Evolutionary conservation across 202 grass and related monocot species (phyloP), one percentile per base, ranked within the genome.

Genomic region (Setaria viridis): DNA sequence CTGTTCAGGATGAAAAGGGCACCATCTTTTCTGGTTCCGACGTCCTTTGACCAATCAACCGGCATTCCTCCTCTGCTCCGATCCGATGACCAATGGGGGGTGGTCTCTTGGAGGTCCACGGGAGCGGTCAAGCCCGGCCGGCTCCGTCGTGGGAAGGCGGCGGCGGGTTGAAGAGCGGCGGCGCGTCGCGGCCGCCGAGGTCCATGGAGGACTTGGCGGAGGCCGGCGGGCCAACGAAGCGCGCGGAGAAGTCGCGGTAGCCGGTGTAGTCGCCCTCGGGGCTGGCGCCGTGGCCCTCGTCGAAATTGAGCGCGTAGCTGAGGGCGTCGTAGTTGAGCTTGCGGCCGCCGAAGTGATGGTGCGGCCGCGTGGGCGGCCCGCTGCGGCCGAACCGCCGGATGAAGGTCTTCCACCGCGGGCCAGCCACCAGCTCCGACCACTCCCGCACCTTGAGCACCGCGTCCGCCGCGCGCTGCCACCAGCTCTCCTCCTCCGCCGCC

Each of bases 251-350:
- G 92, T 91, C 90, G 64, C 93, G 91, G 90, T 87, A 89, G 16
- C 77, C 90, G 5, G 82, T 20, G 79, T 83, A 85, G 57, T 83
- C 82, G 33, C 81, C 93, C 70, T 99, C 93, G 17, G 93, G 93
- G 79, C 88, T 96, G 74, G 63, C 87, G 49, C 90, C 91, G 55
- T 87, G 91, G 19, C 96, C 96, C 86, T 94, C 93, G 47, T 99
- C 96, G 76, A 99, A 99, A 90, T 99, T 99, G 90, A 99, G 90
- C 60, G 93, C 88, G 85, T 99, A 99, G 93, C 91, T 99, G 78
- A 95, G 85, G 11, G 96, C 86, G 66, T 95, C 91, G 90, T 99
- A 99, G 88, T 99, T 94, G 82, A 96, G 94, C 84, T 88, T 86
- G 70, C 91, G 72, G 30, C 78, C 73, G 25, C 45, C 17, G 34